Base-by-base conservation (phyloP, 768 basidiomycete genomes). In the Leucosporidium creatinivorum region DNA sequence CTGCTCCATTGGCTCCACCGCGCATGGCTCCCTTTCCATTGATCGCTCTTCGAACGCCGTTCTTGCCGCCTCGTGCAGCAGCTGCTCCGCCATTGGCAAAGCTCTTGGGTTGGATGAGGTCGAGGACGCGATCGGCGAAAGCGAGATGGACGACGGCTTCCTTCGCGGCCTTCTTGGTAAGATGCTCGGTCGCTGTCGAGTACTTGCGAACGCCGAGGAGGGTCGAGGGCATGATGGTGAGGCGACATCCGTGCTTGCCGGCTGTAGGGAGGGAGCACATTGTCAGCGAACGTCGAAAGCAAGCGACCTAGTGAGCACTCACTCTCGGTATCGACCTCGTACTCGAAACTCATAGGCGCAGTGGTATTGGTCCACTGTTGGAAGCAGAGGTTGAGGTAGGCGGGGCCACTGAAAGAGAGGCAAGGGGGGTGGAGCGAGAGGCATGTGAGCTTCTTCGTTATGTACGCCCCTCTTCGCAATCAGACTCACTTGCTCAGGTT, bases 131-230 rank as follows among this genome's bases (percentile, higher is more conserved):
- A 12, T 52, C 39, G 4, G 28, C 23, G 5, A 67, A 44, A 4
- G 66, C 66, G 39, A 52, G 61, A 19, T 58, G 56, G 50, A 67
- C 56, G 39, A 58, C 66, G 3, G 66, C 66, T 0, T 67, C 66
- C 10, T 63, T 67, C 1, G 66, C 66, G 1, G 47, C 26, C 44
- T 59, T 59, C 44, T 59, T 59, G 25, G 6, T 48, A 7, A 13
- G 5, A n/a, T 59, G 44, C 44, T 47, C 25, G 39, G 25, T 18
- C 1, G 39, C 26, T 15, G 28, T 47, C 26, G 36, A 39, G 58
- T 47, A 59, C 25, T 26, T 28, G 44, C 21, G 36, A 9, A 23
- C 31, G 10, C 39, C 57, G 25, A 5, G 7, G n/a, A 26, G 26
- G 39, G n/a, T 25, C 2, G 58, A 7, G 44, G 47, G 36, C 26